phyloP scores from a whole-genome alignment of 345 rosid genomes.

The Adansonia digitata region DNA sequence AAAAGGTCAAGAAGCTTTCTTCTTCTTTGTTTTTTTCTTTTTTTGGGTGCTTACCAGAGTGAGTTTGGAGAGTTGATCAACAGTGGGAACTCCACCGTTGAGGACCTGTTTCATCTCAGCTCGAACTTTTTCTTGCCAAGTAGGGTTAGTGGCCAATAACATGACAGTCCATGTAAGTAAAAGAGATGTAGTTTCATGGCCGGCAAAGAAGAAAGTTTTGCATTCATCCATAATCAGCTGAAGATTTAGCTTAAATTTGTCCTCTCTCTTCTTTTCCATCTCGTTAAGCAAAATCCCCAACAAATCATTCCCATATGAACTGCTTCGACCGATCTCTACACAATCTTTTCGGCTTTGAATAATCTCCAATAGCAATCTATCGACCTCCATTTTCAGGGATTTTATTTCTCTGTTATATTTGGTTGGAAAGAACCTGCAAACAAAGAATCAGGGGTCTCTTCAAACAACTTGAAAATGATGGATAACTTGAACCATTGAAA shows the following conservation, averaged over 20 bases:
- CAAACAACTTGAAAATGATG: too few species aligned
- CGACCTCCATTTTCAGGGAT: constrained; percentile 78
- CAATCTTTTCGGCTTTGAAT: constrained; percentile 72
- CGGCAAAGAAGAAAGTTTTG: constrained; percentile 95
- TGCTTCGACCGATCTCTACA: constrained; percentile 73
- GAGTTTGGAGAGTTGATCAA: constrained; percentile 73
- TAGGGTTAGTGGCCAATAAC: constrained; percentile 75
- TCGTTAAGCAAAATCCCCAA: constrained; percentile 77
- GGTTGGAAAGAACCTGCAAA: constrained; percentile 70
- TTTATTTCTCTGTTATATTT: constrained; percentile 86
- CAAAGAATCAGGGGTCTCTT: too few species aligned
- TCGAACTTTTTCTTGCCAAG: constrained; percentile 81
- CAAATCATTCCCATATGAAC: constrained; percentile 75
- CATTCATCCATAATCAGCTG: constrained; percentile 95
- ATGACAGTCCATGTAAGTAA: constrained; percentile 90
- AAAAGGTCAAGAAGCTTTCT: too few species aligned
- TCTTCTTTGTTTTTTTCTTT: not conserved
- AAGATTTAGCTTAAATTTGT: constrained; percentile 39
- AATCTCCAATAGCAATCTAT: constrained; percentile 72
- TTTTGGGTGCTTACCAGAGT: constrained; percentile 60
- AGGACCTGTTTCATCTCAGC: constrained; percentile 61
- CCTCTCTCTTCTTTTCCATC: constrained; percentile 46
- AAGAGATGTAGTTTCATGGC: constrained; percentile 90
- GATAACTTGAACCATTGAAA: too few species aligned
- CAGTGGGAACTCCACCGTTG: constrained; percentile 50